phyloP scores from a whole-genome alignment of 371 early-diverging fungal species.

The Lichtheimia corymbifera region DNA sequence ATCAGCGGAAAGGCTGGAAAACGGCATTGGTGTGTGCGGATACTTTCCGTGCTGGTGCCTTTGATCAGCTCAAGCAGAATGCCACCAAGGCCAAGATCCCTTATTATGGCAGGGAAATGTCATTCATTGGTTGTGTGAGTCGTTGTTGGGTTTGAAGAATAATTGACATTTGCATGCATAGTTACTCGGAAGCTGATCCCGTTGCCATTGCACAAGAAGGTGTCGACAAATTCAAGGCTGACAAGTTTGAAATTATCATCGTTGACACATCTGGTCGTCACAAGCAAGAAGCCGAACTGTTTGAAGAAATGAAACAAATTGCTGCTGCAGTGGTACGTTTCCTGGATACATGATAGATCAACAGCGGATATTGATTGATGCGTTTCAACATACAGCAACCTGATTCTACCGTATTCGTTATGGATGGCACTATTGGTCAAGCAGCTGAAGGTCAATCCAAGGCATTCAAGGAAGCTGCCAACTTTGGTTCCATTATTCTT shows the following conservation, averaged over 20 bases:
- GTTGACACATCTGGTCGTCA: conserved; percentile 99
- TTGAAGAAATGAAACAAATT: conserved; percentile 99
- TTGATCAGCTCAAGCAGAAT: conserved; percentile 99
- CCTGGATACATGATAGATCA: background rate
- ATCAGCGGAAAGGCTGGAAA: conserved; percentile 98
- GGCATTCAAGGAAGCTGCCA: conserved; percentile 96
- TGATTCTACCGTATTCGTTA: conserved; percentile 96
- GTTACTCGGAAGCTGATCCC: conserved; percentile 95
- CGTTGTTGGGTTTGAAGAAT: background rate
- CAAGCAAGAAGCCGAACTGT: conserved; percentile 97
- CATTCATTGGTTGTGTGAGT: background rate
- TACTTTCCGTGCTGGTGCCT: conserved; percentile 99
- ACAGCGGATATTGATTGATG: background rate
- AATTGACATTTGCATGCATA: conserved; percentile 19
- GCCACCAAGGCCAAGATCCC: conserved; percentile 98
- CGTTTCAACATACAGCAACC: conserved; percentile 58
- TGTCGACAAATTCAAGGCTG: conserved; percentile 93
- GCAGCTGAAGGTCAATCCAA: conserved; percentile 97
- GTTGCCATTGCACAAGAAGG: conserved; percentile 95
- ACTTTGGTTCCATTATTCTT: conserved; percentile 97
- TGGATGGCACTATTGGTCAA: conserved; percentile 99
- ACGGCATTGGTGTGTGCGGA: conserved; percentile 98
- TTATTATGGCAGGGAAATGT: conserved; percentile 82
- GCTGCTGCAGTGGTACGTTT: conserved; percentile 72
- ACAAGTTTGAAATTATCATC: conserved; percentile 98